These are phyloP conservation scores for Zasmidium cellare DNA, from an alignment of 2,329 filamentous ascomycete genomes.

Conservation along the genomic window DNA sequence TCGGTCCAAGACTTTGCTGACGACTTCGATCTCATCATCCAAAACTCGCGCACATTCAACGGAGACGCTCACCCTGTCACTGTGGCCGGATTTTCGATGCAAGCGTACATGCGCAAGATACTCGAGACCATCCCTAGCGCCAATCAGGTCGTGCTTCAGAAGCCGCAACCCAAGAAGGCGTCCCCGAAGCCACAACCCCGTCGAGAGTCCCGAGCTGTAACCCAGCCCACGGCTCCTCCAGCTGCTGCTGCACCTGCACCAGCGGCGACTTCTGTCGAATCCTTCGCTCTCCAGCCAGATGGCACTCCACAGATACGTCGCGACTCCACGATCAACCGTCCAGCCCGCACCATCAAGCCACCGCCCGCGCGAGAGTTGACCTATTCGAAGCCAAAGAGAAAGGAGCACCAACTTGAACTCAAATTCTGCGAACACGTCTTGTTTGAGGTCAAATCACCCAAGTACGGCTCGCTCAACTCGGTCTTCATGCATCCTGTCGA, in stretches of 20 bases:
- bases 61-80: conserved; percentile 75
- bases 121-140: conserved; percentile 61
- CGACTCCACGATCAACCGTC: conserved; percentile 79
- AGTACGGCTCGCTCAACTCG: conserved; percentile 66
- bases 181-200: conserved; percentile 33
- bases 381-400: conserved; percentile 84
- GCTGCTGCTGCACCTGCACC: conserved; percentile 41
- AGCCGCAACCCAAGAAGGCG: conserved; percentile 44
- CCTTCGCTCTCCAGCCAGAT: conserved; percentile 75
- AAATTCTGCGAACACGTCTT: conserved; percentile 86
- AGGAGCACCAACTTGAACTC: conserved; percentile 85
- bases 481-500: conserved; percentile 86
- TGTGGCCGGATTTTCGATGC: conserved; percentile 62
- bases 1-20: conserved; percentile 70
- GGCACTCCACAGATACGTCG: conserved; percentile 81
- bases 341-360: conserved; percentile 90
- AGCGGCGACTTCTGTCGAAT: conserved; percentile 48
- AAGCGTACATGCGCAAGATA: conserved; percentile 60
- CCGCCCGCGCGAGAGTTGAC: conserved; percentile 90
- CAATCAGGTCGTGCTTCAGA: conserved; percentile 55
- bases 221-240: conserved; percentile 31
- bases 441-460: conserved; percentile 72
- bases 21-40: conserved; percentile 75
- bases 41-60: conserved; percentile 82
- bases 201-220: conserved; percentile 32